phyloP scores from a whole-genome alignment of 2,329 filamentous ascomycete genomes.

The Fusarium circinatum region DNA sequence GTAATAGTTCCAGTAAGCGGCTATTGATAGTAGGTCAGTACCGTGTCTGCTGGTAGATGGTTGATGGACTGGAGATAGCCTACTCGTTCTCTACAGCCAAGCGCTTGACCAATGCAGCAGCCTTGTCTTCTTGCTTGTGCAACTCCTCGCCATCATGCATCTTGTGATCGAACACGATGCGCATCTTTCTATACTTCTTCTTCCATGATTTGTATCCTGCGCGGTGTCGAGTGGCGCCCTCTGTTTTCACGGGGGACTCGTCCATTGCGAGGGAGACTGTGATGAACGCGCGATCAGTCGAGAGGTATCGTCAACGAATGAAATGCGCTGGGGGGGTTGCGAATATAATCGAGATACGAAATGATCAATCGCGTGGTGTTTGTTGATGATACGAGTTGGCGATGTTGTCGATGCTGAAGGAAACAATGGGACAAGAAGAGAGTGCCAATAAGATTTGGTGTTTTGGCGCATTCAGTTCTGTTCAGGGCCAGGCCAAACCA shows the following conservation, averaged over 20 bases:
- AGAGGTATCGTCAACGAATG: not conserved
- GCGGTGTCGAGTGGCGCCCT: slow-evolving; percentile 55
- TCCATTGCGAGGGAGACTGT: slow-evolving; percentile 43
- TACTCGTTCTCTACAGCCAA: slow-evolving; percentile 95
- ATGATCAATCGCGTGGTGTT: slow-evolving; percentile 11
- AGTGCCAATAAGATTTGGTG: slow-evolving; percentile 23
- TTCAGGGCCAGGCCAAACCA: not conserved
- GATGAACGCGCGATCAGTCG: slow-evolving; percentile 11
- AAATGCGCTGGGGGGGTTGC: slow-evolving; percentile 6
- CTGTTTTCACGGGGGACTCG: slow-evolving; percentile 53
- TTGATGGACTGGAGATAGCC: slow-evolving; percentile 46
- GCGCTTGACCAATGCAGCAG: slow-evolving; percentile 81
- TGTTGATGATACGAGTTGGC: slow-evolving; percentile 16
- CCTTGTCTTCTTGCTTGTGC: slow-evolving; percentile 83
- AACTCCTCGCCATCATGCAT: slow-evolving; percentile 85
- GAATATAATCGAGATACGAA: not conserved
- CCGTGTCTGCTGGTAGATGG: not conserved
- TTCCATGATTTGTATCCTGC: slow-evolving; percentile 76
- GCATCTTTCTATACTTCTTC: slow-evolving; percentile 97
- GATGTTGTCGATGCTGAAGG: slow-evolving; percentile 24
- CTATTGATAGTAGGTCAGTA: slow-evolving; percentile 57
- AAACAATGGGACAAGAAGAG: slow-evolving; percentile 20
- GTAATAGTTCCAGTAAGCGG: slow-evolving; percentile 85
- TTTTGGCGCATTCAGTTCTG: slow-evolving; percentile 21
- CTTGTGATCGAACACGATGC: slow-evolving; percentile 78